Conservation (phyloP, 805 yeast species). For the Candida berthetii region DNA sequence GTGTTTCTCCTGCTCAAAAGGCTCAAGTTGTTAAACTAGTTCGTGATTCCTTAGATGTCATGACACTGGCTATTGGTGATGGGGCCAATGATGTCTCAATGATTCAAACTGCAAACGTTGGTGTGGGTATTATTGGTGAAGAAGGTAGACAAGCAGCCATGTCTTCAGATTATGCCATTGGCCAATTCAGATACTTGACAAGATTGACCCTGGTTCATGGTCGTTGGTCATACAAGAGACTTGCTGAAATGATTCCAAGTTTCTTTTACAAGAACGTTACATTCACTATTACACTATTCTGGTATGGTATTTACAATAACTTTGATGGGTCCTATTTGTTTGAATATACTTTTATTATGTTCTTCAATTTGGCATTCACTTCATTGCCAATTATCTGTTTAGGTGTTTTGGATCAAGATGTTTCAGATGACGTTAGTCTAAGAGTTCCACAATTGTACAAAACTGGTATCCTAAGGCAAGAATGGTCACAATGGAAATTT, state of each 20-base stretch:
- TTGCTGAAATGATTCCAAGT: conserved; percentile 77
- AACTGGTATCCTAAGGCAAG: conserved; percentile 63
- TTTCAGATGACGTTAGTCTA: conserved; percentile 58
- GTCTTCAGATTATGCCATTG: conserved; percentile 83
- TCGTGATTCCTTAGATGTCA: conserved; percentile 64
- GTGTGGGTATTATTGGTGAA: conserved; percentile 61
- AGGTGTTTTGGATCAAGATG: conserved; percentile 80
- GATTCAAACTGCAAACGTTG: conserved; percentile 59
- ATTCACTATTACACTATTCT: conserved; percentile 66
- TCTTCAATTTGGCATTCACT: conserved; percentile 77
- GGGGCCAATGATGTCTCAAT: conserved; percentile 87
- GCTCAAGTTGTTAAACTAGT: conserved; percentile 73
- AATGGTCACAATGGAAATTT: conserved; percentile 66
- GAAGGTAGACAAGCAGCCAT: conserved; percentile 86
- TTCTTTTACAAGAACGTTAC: conserved; percentile 78
- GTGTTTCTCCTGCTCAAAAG: conserved; percentile 81
- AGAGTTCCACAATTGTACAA: conserved; percentile 71
- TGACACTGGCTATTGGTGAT: conserved; percentile 81
- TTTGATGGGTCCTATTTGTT: conserved; percentile 78
- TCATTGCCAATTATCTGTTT: conserved; percentile 74
- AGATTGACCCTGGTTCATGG: conserved; percentile 72
- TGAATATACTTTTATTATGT: conserved; percentile 76
- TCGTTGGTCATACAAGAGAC: conserved; percentile 78
- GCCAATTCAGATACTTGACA: conserved; percentile 70
- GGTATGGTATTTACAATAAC: conserved; percentile 72